phyloP scores from a whole-genome alignment of 1,284 basidiomycete genomes.

The Volvariella surrecta region DNA sequence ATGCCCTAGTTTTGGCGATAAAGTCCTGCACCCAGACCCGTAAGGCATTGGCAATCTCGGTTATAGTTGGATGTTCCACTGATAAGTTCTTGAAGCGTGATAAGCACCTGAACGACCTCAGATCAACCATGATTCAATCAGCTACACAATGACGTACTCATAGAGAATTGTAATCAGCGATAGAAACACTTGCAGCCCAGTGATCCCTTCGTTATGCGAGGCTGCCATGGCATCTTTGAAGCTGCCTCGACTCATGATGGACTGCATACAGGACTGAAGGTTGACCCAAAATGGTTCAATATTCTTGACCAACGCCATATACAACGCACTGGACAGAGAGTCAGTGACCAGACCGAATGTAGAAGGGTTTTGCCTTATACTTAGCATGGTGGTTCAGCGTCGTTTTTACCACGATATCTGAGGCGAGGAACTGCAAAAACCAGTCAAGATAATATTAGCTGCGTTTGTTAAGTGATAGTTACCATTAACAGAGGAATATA shows the following conservation, averaged over 20 bases:
- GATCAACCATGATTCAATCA: slow-evolving; percentile 2
- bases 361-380: slow-evolving; percentile 24
- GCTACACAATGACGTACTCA: slow-evolving; percentile 29
- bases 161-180: slow-evolving; percentile 39
- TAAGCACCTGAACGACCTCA: slow-evolving; percentile 35
- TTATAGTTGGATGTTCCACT: slow-evolving; percentile 36
- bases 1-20: slow-evolving; percentile 27
- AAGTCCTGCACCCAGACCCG: slow-evolving; percentile 38
- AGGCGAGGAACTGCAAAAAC: slow-evolving; percentile 46
- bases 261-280: slow-evolving; percentile 34
- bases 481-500: slow-evolving; percentile 53
- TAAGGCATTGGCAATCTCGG: slow-evolving; percentile 31
- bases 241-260: slow-evolving; percentile 26
- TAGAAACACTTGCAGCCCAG: slow-evolving; percentile 35
- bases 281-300: slow-evolving; percentile 33
- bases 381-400: slow-evolving; percentile 48
- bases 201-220: slow-evolving; percentile 14
- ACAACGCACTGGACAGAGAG: slow-evolving; percentile 40
- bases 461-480: slow-evolving; percentile 9
- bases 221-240: slow-evolving; percentile 31
- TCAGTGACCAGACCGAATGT: too few relatives aligned
- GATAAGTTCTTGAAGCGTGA: slow-evolving; percentile 51
- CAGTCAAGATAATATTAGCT: background rate
- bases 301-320: slow-evolving; percentile 43
- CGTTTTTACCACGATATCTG: slow-evolving; percentile 54